Evolutionary conservation across 2,329 filamentous ascomycete genomes (phyloP).

Genomic region (Penicillium sp.): DNA sequence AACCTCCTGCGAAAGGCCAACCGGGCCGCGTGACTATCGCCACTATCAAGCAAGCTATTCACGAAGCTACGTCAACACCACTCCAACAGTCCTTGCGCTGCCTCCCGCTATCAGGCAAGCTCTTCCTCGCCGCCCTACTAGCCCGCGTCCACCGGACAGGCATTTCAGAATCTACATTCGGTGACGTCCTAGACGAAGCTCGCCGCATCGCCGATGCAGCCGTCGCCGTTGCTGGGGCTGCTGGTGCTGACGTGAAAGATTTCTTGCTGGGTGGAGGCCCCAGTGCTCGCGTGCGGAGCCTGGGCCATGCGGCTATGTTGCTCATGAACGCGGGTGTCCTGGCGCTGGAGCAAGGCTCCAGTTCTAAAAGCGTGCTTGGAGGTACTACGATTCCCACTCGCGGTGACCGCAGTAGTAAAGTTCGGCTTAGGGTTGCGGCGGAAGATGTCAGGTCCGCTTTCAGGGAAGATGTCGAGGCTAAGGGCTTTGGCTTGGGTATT

Average conservation of each 20-base stretch:
- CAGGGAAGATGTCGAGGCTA: slow-evolving; percentile 82
- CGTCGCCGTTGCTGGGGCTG: slow-evolving; percentile 49
- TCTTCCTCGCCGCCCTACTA: slow-evolving; percentile 80
- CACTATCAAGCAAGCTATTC: slow-evolving; percentile 90
- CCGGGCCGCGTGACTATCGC: slow-evolving; percentile 74
- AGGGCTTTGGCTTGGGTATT: slow-evolving; percentile 65
- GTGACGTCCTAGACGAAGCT: slow-evolving; percentile 85
- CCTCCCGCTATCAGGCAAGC: slow-evolving; percentile 76
- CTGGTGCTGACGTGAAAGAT: slow-evolving; percentile 57
- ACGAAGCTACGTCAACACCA: slow-evolving; percentile 89
- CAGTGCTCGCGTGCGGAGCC: slow-evolving; percentile 52
- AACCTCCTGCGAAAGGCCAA: slow-evolving; percentile 31
- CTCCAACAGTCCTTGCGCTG: slow-evolving; percentile 83
- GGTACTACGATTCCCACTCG: slow-evolving; percentile 55
- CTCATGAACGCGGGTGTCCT: slow-evolving; percentile 85
- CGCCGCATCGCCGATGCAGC: slow-evolving; percentile 59
- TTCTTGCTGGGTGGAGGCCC: slow-evolving; percentile 53
- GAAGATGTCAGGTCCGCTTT: slow-evolving; percentile 89
- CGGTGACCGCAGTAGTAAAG: slow-evolving; percentile 81
- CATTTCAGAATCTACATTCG: slow-evolving; percentile 79
- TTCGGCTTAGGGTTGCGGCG: slow-evolving; percentile 80
- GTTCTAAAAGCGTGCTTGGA: slow-evolving; percentile 28
- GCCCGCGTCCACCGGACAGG: slow-evolving; percentile 78
- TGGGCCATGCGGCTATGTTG: slow-evolving; percentile 74
- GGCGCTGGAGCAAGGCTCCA: slow-evolving; percentile 62